A percentile compares a stretch with the other conserved stretches of the same genome.
phyloP scores from a whole-genome alignment of 805 yeast species.

The Pichia membranifaciens region DNA sequence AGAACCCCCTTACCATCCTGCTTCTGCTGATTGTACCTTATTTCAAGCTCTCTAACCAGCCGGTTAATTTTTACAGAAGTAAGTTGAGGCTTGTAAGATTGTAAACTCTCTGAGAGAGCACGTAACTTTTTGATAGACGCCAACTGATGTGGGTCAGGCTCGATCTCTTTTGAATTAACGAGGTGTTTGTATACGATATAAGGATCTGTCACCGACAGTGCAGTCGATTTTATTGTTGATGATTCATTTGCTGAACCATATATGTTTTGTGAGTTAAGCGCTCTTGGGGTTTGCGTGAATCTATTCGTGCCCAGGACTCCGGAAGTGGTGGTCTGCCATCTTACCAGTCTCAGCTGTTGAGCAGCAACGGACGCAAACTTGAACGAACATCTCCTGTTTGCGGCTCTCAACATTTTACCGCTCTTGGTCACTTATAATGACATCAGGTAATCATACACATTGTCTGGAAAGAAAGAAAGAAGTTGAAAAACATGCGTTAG shows the following conservation, averaged over 20 bases:
- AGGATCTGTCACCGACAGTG: slow-evolving; percentile 48
- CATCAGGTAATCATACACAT: too few relatives aligned
- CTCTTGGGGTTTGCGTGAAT: neutral
- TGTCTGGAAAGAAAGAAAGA: neutral
- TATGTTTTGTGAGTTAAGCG: neutral
- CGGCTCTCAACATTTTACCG: neutral
- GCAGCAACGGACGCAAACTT: too few relatives aligned
- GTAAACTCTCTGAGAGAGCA: slow-evolving; percentile 57
- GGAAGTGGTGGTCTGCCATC: neutral
- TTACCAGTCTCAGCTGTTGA: neutral
- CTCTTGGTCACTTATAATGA: too few relatives aligned
- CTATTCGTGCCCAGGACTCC: slow-evolving; percentile 11
- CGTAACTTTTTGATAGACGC: slow-evolving; percentile 53
- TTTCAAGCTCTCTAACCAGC: slow-evolving; percentile 32
- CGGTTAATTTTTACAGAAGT: slow-evolving; percentile 38
- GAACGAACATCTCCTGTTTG: neutral
- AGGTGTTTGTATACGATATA: slow-evolving; percentile 48
- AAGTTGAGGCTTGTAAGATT: slow-evolving; percentile 55
- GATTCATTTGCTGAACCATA: too few relatives aligned
- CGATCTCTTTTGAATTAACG: slow-evolving; percentile 44
- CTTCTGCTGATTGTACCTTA: slow-evolving; percentile 16
- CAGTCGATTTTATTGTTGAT: neutral
- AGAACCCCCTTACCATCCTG: slow-evolving; percentile 18
- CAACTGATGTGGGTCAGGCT: slow-evolving; percentile 55
- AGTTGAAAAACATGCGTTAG: too few relatives aligned